phyloP scores from a whole-genome alignment of 495 filamentous ascomycete genomes.

The Xylaria castorea region DNA sequence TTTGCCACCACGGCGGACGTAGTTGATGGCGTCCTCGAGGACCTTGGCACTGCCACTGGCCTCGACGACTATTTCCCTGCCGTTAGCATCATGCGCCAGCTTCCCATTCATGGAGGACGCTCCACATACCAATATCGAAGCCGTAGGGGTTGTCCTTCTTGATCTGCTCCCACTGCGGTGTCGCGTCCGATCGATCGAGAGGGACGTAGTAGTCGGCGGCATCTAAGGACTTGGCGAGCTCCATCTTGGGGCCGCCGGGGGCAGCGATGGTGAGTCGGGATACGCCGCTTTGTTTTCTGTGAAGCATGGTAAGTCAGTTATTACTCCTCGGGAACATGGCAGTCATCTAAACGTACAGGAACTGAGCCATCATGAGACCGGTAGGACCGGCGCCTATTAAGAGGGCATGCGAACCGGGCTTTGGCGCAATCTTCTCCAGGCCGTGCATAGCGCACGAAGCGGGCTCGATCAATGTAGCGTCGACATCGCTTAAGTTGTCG shows the following conservation, averaged over 20 bases:
- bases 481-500: slow-evolving; percentile 70
- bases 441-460: slow-evolving; percentile 75
- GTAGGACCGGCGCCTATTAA: slow-evolving; percentile 75
- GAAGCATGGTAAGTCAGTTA: slow-evolving; percentile 23
- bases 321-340: background rate
- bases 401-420: slow-evolving; percentile 70
- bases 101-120: slow-evolving; percentile 39
- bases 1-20: slow-evolving; percentile 71
- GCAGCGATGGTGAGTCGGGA: slow-evolving; percentile 71
- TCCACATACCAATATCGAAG: slow-evolving; percentile 66
- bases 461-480: slow-evolving; percentile 76
- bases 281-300: slow-evolving; percentile 61
- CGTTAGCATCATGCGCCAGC: slow-evolving; percentile 22
- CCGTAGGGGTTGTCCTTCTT: slow-evolving; percentile 72
- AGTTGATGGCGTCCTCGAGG: slow-evolving; percentile 73
- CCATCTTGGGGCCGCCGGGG: slow-evolving; percentile 71
- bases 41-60: slow-evolving; percentile 71
- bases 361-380: slow-evolving; percentile 56
- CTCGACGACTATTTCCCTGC: slow-evolving; percentile 43
- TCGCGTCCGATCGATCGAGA: slow-evolving; percentile 62
- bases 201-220: slow-evolving; percentile 70
- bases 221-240: slow-evolving; percentile 70
- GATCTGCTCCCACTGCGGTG: slow-evolving; percentile 64
- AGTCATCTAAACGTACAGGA: slow-evolving; percentile 31
- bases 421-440: slow-evolving; percentile 73